Evolutionary conservation across 139 green algal species (phyloP), one percentile per base, ranked within the genome.

Genomic region (Gonium pectorale): DNA sequence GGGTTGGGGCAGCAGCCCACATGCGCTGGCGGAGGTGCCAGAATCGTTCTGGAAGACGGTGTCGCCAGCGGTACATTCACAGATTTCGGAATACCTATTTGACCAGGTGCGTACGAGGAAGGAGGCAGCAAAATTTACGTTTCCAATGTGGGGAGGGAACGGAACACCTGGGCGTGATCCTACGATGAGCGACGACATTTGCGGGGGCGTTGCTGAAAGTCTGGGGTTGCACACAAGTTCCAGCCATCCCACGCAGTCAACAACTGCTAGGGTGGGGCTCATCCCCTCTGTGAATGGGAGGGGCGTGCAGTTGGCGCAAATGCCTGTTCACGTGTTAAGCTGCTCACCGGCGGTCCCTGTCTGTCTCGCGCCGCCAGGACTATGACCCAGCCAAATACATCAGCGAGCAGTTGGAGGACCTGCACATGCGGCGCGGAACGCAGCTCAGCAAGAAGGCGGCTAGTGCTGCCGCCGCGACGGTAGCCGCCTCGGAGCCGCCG

Each of bases 1-100:
- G 51, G 83, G 83, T 5, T 63, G 68, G 43, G 69, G 63, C 64
- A 33, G 40, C 66, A 88, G 21, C 52, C 62, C 83, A 3, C 70
- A 60, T 46, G n/a, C 22, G 60, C 67, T 90, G 79, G 38, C 67
- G 35, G 86, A 91, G 79, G 87, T 88, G 60, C 87, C 87, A 24
- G 75, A 86, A 62, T n/a, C 24, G 3, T 91, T 91, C 71, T 91
- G 87, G 87, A 56, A 72, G 17, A 91, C 87, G 11, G 83, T 91
- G 56, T 82, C 87, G 24, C 83, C 83, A 0, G 71, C 80, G 63
- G 83, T 88, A 52, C 87, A 91, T 54, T 79, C 85, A 1, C 75
- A 89, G 56, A 89, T 91, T 67, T 24, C 72, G 1, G 75, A 91
- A 79, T 87, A 87, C 54, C 17, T 86, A 31, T 89, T 89, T 38